Base-by-base conservation (phyloP, 345 rosid genomes). In the Gossypium raimondii region DNA sequence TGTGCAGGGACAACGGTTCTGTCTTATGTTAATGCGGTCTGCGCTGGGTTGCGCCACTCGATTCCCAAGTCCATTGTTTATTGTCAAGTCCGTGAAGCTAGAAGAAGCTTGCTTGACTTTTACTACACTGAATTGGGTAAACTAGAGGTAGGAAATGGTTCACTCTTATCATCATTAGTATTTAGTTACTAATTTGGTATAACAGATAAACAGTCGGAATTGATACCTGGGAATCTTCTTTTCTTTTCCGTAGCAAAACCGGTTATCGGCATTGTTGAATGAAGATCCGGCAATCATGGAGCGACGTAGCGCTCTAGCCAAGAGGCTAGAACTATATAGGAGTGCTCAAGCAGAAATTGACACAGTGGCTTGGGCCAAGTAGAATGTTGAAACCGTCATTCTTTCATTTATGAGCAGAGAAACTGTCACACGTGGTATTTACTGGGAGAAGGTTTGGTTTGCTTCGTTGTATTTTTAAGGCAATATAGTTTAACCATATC, bases 231-330 rank as follows among this genome's bases (percentile, higher is more conserved):
- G 17, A 70, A n/a, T 73, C 22, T 20, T 45, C 50, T 64, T 12
- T 64, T 73, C 4, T 48, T 11, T 10, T 48, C 52, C 7, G 83
- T 91, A 96, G 99, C 92, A 78, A 88, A 96, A 92, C 82, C 86
- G 84, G 34, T 81, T 96, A 43, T 96, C 99, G 0, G 82, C 96
- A 0, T 71, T 96, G 9, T 81, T 96, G 85, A 96, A 96, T 4
- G 99, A 96, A 81, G 99, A 96, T 78, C 98, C 99, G 1, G 99
- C 97, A 2, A 81, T 96, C 71, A 93, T 96, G 99, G 98, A 96
- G 84, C 94, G 97, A 63, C 86, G 99, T 0, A 73, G 88, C 51
- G 90, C 85, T 55, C 94, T 96, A 24, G 89, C 97, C 0, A 93
- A 93, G 90, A 83, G 98, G 76, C 81, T 96, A 61, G 99, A 96